Conservation (phyloP, 1,284 basidiomycete genomes). For the Cryptococcus maquisensis region DNA sequence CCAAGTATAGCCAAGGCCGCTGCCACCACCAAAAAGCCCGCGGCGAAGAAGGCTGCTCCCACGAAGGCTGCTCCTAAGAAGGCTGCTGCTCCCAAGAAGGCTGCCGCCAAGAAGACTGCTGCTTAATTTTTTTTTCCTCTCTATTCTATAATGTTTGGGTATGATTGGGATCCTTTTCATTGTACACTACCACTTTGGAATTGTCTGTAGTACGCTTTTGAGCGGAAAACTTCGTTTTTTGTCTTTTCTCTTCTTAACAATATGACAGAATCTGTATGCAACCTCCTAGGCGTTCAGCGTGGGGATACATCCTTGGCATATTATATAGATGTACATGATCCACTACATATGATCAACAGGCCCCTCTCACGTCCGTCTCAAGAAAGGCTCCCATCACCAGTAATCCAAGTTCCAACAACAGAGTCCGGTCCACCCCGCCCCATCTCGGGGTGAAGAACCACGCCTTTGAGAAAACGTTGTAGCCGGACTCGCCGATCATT, state of each 20-base stretch:
- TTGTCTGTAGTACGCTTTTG: not conserved
- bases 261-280: not conserved
- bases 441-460: slow-evolving; percentile 45
- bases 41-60: slow-evolving; percentile 13
- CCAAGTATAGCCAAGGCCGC: slow-evolving; percentile 7
- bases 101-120: not conserved
- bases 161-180: not conserved
- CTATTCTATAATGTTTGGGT: no score
- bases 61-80: slow-evolving; percentile 46
- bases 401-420: slow-evolving; percentile 35
- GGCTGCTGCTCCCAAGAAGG: slow-evolving; percentile 14
- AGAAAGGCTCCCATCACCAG: slow-evolving; percentile 8
- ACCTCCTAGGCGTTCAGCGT: no score
- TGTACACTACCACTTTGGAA: not conserved
- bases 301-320: no score
- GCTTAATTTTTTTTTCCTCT: not conserved
- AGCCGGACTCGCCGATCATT: slow-evolving; percentile 36
- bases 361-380: not conserved
- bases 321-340: no score
- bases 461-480: slow-evolving; percentile 39
- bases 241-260: not conserved
- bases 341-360: no score
- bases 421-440: slow-evolving; percentile 31
- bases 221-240: slow-evolving; percentile 1
- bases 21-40: not conserved